Evolutionary conservation across 1,284 basidiomycete genomes (phyloP).

Genomic region (Stygiomarasmius scandens): DNA sequence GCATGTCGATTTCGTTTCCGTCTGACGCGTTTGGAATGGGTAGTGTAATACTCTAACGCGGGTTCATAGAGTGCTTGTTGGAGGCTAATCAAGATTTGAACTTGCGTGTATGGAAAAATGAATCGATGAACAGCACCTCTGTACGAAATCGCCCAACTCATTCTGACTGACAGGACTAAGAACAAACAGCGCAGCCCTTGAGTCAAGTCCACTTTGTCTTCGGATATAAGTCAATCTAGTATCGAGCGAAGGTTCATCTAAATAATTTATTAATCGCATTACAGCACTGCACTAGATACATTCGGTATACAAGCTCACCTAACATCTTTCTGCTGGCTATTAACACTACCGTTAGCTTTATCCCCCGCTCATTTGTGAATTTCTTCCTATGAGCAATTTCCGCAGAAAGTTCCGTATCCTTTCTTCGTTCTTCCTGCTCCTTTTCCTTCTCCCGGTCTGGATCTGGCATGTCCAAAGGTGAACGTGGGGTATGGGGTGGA

Average conservation of each 20-base stretch:
- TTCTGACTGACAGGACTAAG: constrained; percentile 84
- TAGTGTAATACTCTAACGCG: constrained; percentile 89
- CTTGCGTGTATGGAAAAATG: constrained; percentile 3
- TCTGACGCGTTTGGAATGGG: constrained; percentile 89
- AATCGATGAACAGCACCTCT: constrained; percentile 53
- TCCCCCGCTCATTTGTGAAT: constrained; percentile 78
- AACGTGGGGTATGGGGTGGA: constrained; percentile 41
- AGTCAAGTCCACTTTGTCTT: constrained; percentile 85
- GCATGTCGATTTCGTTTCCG: constrained; percentile 81
- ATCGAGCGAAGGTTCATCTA: constrained; percentile 86
- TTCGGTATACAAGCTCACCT: constrained; percentile 49
- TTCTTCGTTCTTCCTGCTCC: constrained; percentile 67
- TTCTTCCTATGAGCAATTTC: constrained; percentile 83
- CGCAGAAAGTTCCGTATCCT: constrained; percentile 75
- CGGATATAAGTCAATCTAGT: constrained; percentile 83
- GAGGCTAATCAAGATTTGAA: constrained; percentile 50
- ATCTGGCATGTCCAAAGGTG: constrained; percentile 58
- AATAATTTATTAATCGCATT: not conserved
- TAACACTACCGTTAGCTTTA: constrained; percentile 95
- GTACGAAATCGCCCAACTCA: constrained; percentile 86
- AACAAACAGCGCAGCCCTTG: constrained; percentile 91
- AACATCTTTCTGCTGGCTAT: constrained; percentile 85
- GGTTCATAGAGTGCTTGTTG: constrained; percentile 88
- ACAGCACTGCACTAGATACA: not conserved
- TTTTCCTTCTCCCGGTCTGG: constrained; percentile 53